A percentile compares a stretch with the other conserved stretches of the same genome.
These are phyloP conservation scores for Podospora pseudoanserina DNA, from an alignment of 495 filamentous ascomycete genomes.

Conservation along the genomic window DNA sequence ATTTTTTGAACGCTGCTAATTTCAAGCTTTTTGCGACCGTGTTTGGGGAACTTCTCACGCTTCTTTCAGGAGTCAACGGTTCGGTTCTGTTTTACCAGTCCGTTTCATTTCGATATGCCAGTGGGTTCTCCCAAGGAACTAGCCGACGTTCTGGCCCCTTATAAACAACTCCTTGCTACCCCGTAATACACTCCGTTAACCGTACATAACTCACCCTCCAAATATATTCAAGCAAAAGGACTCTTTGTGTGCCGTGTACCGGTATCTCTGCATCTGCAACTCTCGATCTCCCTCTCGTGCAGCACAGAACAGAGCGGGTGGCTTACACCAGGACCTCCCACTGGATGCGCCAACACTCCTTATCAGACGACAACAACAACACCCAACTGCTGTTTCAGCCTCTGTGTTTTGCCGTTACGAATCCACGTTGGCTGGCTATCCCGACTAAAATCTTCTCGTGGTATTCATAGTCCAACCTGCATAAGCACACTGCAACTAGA, in stretches of 20 bases:
- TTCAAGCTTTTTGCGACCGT: neutral
- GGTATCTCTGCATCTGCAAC: neutral
- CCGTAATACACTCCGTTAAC: neutral
- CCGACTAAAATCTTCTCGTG: neutral
- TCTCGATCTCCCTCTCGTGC: neutral
- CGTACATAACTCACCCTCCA: too few species aligned
- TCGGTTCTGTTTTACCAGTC: neutral
- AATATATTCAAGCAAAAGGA: neutral
- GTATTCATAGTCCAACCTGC: neutral
- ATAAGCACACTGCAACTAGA: neutral
- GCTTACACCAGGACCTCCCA: neutral
- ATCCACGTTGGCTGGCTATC: neutral
- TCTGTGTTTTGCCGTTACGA: slow-evolving; percentile 6
- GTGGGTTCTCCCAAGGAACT: neutral
- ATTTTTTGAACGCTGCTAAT: slow-evolving; percentile 4
- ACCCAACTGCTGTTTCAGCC: slow-evolving; percentile 3
- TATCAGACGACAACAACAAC: neutral
- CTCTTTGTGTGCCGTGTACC: neutral
- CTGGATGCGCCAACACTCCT: neutral
- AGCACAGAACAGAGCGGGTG: neutral
- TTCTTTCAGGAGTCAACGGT: neutral
- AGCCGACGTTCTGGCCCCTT: neutral
- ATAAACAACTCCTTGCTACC: too few species aligned
- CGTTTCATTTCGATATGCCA: neutral
- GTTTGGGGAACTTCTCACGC: neutral